Evolutionary conservation across 2,329 filamentous ascomycete species (phyloP).

Genomic region (Aspergillus felis): DNA sequence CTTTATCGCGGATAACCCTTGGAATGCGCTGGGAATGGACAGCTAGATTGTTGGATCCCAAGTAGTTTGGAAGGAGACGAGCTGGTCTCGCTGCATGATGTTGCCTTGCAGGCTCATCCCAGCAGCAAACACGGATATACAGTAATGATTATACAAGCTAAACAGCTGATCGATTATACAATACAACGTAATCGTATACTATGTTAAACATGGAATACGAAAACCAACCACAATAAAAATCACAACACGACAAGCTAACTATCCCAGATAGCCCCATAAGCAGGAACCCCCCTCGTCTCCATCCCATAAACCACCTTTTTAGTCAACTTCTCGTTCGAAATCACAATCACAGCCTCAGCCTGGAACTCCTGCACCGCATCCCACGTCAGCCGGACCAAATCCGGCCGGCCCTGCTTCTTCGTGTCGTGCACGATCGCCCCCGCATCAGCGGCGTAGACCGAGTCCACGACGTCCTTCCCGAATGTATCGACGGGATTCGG

Average conservation of each 20-base stretch:
- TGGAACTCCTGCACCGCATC: constrained; percentile 24
- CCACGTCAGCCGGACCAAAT: constrained; percentile 25
- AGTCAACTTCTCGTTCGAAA: constrained; percentile 35
- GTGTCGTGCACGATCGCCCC: constrained; percentile 36
- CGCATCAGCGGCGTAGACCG: constrained; percentile 30
- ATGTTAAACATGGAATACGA: too few relatives aligned
- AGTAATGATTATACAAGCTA: too few relatives aligned
- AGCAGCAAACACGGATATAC: too few relatives aligned
- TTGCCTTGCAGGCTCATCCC: constrained; percentile 44
- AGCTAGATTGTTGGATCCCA: too few relatives aligned
- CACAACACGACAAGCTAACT: constrained; percentile 2
- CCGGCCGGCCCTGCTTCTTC: constrained; percentile 25
- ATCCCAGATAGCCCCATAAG: constrained; percentile 23
- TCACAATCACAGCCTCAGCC: constrained; percentile 37
- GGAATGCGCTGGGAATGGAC: too few relatives aligned
- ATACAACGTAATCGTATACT: too few relatives aligned
- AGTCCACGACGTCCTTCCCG: constrained; percentile 27
- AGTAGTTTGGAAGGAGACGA: constrained; percentile 53
- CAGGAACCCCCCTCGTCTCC: constrained; percentile 34
- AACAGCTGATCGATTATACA: too few relatives aligned
- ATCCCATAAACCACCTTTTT: constrained; percentile 37
- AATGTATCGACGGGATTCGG: constrained; percentile 32
- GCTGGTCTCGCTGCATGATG: constrained; percentile 47
- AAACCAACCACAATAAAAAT: too few relatives aligned
- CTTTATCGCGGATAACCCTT: too few relatives aligned